Evolutionary conservation across 2,329 filamentous ascomycete genomes (phyloP).

Genomic region (Penicillium sp.): DNA sequence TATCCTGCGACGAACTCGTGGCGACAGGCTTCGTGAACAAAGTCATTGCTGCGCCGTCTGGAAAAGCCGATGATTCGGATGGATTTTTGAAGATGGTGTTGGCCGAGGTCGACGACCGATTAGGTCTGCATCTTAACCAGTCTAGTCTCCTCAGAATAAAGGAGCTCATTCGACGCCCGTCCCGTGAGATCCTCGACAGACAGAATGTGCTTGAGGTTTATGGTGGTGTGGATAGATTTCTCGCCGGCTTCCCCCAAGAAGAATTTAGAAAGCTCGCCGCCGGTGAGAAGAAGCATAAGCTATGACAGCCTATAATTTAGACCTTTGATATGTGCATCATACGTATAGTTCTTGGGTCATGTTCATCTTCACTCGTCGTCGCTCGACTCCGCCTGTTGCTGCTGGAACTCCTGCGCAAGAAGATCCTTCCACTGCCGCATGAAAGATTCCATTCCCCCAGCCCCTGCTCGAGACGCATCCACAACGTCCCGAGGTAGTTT

Average conservation of each 20-base stretch:
- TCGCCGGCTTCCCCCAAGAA: conserved; percentile 75
- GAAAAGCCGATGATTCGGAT: conserved; percentile 57
- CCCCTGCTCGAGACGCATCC: conserved; percentile 60
- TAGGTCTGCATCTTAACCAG: conserved; percentile 75
- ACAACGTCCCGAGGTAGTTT: conserved; percentile 94
- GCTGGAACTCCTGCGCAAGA: conserved; percentile 39
- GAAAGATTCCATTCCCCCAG: conserved; percentile 77
- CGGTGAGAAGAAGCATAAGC: conserved; percentile 91
- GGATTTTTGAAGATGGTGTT: conserved; percentile 70
- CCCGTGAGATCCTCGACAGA: conserved; percentile 66
- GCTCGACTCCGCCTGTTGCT: conserved; percentile 36
- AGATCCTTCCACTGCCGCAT: conserved; percentile 68
- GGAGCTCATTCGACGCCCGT: conserved; percentile 70
- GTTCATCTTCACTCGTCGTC: conserved; percentile 20
- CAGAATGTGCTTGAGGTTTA: conserved; percentile 84
- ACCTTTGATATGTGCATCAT: not conserved
- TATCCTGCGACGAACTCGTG: conserved; percentile 69
- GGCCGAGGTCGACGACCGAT: conserved; percentile 71
- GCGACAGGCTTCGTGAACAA: conserved; percentile 80
- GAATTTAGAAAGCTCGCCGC: conserved; percentile 82
- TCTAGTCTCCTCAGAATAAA: conserved; percentile 82
- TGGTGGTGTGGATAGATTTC: conserved; percentile 75
- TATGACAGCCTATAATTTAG: conserved; percentile 45
- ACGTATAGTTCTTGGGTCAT: not conserved
- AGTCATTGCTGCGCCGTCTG: conserved; percentile 60